A percentile compares a stretch with the other conserved stretches of the same genome.
Evolutionary conservation across 805 yeast genomes (phyloP).

Genomic region (Yarrowia porcina): DNA sequence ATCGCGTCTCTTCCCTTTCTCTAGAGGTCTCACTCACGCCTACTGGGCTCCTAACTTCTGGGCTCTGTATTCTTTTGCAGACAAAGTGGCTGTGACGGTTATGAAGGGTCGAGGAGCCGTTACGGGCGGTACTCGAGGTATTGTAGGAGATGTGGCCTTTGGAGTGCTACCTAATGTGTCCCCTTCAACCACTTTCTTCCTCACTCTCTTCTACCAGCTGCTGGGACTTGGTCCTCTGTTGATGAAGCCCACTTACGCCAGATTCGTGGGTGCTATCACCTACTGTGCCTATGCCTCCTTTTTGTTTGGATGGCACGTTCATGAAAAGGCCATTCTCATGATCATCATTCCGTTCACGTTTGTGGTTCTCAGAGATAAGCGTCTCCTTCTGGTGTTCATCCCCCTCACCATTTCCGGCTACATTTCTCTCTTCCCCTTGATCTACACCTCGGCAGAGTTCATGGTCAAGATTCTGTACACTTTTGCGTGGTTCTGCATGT

Average conservation of each 20-base stretch:
- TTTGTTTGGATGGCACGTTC: constrained; percentile 98
- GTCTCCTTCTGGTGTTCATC: constrained; percentile 68
- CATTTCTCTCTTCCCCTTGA: constrained; percentile 81
- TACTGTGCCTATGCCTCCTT: constrained; percentile 89
- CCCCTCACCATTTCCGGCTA: constrained; percentile 76
- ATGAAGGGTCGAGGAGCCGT: constrained; percentile 28
- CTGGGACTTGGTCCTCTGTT: constrained; percentile 71
- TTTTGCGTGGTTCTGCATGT: constrained; percentile 78
- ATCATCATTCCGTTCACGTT: constrained; percentile 86
- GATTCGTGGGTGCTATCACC: constrained; percentile 81
- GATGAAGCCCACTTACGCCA: constrained; percentile 58
- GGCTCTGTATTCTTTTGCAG: constrained; percentile 87
- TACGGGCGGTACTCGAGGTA: constrained; percentile 66
- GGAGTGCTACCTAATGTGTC: constrained; percentile 73
- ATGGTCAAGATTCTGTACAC: constrained; percentile 73
- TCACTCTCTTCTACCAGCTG: constrained; percentile 81
- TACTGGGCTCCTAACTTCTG: constrained; percentile 99
- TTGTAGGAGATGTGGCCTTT: constrained; percentile 88
- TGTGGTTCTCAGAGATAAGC: constrained; percentile 64
- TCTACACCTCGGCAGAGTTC: constrained; percentile 78
- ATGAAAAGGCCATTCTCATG: constrained; percentile 92
- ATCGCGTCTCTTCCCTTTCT: constrained; percentile 80
- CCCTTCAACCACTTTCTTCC: constrained; percentile 70
- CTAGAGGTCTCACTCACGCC: constrained; percentile 93
- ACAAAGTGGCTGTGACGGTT: constrained; percentile 45